Percentiles rank a stretch among this genome's conserved stretches.
These are phyloP conservation scores for Laguncularia racemosa DNA, from an alignment of 345 rosid genomes.

Conservation along the genomic window DNA sequence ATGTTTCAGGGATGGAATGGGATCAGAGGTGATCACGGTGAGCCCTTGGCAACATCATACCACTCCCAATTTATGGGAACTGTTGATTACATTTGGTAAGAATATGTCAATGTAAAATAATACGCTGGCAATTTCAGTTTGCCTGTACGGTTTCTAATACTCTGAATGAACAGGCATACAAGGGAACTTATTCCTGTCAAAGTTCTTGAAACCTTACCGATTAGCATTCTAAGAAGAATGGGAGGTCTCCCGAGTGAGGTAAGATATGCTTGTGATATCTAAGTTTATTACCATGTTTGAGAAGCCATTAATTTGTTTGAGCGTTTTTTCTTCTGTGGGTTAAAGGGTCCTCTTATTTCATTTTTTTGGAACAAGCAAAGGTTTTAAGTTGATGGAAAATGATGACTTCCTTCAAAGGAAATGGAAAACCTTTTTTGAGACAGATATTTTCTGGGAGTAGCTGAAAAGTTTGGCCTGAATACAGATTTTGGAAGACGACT, in stretches of 20 bases:
- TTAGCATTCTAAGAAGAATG: conserved; percentile 46
- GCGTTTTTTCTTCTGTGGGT: neutral
- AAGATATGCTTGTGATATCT: neutral
- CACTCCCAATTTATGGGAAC: conserved; percentile 88
- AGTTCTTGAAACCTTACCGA: conserved; percentile 86
- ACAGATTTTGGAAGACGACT: too few species aligned
- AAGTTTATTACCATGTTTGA: neutral
- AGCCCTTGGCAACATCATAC: conserved; percentile 87
- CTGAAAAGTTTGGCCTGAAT: too few species aligned
- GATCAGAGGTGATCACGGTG: conserved; percentile 64
- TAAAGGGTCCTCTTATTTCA: too few species aligned
- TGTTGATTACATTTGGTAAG: conserved; percentile 91
- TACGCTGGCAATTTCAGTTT: neutral
- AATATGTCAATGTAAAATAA: conserved; percentile 1
- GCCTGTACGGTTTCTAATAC: neutral
- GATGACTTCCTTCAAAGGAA: too few species aligned
- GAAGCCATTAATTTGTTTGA: neutral
- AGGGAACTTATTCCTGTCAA: conserved; percentile 64
- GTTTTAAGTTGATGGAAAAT: too few species aligned
- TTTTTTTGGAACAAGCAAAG: too few species aligned
- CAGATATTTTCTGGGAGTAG: too few species aligned
- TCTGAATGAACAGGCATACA: conserved; percentile 57
- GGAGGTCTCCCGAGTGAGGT: conserved; percentile 84
- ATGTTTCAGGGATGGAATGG: conserved; percentile 47
- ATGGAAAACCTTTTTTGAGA: too few species aligned